These are phyloP conservation scores for Ceratocystis colombiana DNA, from an alignment of 2,329 filamentous ascomycete genomes.

Conservation along the genomic window DNA sequence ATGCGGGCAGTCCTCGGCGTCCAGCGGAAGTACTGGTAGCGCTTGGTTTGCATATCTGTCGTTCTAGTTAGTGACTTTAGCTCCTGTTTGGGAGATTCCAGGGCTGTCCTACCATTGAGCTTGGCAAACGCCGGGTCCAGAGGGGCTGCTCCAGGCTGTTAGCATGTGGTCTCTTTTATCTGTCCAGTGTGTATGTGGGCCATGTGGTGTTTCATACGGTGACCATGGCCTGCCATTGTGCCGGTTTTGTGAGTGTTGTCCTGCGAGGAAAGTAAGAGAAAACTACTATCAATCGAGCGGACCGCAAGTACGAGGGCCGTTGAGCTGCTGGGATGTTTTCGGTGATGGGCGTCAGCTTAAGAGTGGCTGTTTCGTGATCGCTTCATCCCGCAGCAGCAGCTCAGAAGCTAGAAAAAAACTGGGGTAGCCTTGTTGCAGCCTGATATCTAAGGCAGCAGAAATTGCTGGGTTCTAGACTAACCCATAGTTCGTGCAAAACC, in stretches of 20 bases:
- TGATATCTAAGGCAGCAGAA: background rate
- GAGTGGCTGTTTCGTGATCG: conserved; percentile 5
- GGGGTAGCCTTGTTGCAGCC: conserved; percentile 13
- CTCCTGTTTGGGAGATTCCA: background rate
- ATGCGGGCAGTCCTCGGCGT: conserved; percentile 72
- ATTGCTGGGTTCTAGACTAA: background rate
- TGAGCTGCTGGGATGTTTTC: no score
- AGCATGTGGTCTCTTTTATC: background rate
- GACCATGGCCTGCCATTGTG: conserved; percentile 23
- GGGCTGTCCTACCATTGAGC: conserved; percentile 21
- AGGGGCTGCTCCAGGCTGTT: conserved; percentile 17
- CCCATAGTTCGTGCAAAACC: background rate
- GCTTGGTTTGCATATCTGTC: conserved; percentile 69
- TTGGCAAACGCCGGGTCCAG: conserved; percentile 26
- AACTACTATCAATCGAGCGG: no score
- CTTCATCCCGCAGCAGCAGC: background rate
- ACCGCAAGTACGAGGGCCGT: no score
- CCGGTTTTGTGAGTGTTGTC: background rate
- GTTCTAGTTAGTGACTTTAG: background rate
- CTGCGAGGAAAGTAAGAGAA: background rate
- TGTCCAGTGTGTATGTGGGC: background rate
- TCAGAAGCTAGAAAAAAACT: background rate
- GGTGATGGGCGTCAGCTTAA: no score
- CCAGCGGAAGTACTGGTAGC: conserved; percentile 94
- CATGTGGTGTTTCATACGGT: conserved; percentile 15